phyloP scores from a whole-genome alignment of 495 filamentous ascomycete species.

The Aspergillus homomorphus region DNA sequence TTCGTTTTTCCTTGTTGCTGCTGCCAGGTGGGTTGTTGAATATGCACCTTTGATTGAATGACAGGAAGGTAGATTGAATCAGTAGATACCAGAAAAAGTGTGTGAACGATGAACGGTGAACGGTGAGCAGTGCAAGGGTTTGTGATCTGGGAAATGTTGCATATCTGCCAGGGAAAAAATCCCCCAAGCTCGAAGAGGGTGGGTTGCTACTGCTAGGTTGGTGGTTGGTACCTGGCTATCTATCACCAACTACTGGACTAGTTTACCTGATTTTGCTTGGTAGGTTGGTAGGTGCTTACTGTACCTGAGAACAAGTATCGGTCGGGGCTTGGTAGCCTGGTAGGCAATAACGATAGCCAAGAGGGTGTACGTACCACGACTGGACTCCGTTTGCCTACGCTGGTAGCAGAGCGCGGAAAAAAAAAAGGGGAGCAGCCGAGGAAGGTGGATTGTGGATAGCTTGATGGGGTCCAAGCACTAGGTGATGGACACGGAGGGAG shows the following conservation, averaged over 20 bases:
- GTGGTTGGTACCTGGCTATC: not conserved
- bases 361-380: not conserved
- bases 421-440: not conserved
- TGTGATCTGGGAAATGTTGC: not conserved
- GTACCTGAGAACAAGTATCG: not conserved
- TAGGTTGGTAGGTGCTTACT: not conserved
- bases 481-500: not conserved
- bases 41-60: not conserved
- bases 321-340: not conserved
- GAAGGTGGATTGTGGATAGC: not conserved
- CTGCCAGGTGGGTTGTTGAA: not conserved
- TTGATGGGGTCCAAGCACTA: not conserved
- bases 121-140: not conserved
- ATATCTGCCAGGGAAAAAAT: not conserved
- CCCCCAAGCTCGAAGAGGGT: not conserved
- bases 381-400: not conserved
- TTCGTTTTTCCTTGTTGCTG: not conserved
- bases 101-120: not conserved
- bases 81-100: not conserved
- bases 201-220: not conserved
- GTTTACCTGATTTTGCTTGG: not conserved
- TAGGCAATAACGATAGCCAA: not conserved
- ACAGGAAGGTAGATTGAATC: not conserved
- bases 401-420: not conserved
- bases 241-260: not conserved